Evolutionary conservation across 2,329 filamentous ascomycete species (phyloP), one percentile per base, ranked within the genome.

Genomic region (Fusarium beomiforme): DNA sequence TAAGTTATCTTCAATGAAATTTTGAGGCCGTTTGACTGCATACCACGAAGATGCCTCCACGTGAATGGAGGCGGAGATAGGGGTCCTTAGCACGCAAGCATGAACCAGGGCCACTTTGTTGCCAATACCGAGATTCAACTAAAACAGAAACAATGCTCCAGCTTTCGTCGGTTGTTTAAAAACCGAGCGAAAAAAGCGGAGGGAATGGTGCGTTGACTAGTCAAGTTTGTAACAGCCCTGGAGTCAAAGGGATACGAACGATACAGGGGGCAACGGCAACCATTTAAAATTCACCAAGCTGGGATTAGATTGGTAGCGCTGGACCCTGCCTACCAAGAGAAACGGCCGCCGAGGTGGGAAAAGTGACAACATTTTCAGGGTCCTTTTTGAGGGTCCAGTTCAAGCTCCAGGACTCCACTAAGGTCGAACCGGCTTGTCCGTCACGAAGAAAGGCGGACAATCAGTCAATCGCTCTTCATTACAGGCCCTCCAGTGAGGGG

Each of bases 311-410:
- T 26, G 23, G 42, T 54, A 33, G 34, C 23, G 29, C 44, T 66
- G 23, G 50, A 60, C 50, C 61, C 59, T 64, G 47, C 60, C 49
- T 16, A 19, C 39, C 10, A 47, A 64, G 54, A 66, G 59, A 54
- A 42, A 57, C 55, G 53, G 64, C 55, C 56, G 54, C 41, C 31
- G 53, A 54, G 54, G 46, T 44, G 63, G 31, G 50, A 50, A 55
- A 37, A 43, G 58, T 71, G 69, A 71, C 65, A 69, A 60, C 66
- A 69, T 69, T 68, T 68, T 68, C 64, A 67, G 64, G 64, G 64
- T 68, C 64, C 49, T 67, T 55, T 62, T 64, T 58, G 64, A 71
- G 69, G 59, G 69, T 72, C 69, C 69, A 65, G 44, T 47, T 44
- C 53, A 44, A 64, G 43, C 17, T 26, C 41, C 14, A 33, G 44